phyloP scores from a whole-genome alignment of 176 grass and related monocot genomes.

The Areca catechu region DNA sequence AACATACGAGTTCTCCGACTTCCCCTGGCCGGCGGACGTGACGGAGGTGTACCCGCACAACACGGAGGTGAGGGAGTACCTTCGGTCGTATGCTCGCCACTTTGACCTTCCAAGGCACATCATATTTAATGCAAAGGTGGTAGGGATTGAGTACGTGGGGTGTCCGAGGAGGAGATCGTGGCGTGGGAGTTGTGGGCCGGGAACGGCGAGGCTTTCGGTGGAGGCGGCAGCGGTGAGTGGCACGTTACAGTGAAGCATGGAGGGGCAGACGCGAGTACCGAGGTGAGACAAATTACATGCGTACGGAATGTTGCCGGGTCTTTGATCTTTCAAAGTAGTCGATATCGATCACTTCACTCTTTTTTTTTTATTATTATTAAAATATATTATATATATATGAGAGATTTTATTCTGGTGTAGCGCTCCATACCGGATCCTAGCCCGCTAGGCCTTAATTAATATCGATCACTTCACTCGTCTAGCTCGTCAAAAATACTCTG shows the following conservation, averaged over 20 bases:
- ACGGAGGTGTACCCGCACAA: conserved; percentile 33
- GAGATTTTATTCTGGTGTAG: too few species aligned
- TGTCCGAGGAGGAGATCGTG: conserved; percentile 17
- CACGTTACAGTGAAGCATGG: conserved; percentile 34
- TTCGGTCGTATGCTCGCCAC: conserved; percentile 64
- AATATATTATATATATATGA: too few species aligned
- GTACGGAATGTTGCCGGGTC: too few species aligned
- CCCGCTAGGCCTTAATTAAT: too few species aligned
- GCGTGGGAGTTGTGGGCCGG: too few species aligned
- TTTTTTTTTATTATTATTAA: too few species aligned
- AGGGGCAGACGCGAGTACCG: neutral
- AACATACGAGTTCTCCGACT: conserved; percentile 52
- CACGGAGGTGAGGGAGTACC: conserved; percentile 44
- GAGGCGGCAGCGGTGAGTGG: conserved; percentile 29
- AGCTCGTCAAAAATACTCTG: too few species aligned
- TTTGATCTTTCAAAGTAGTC: too few species aligned
- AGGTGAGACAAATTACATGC: neutral
- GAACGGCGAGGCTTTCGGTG: conserved; percentile 64
- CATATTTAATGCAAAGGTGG: conserved; percentile 33
- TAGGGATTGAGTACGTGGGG: conserved; percentile 30
- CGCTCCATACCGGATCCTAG: too few species aligned
- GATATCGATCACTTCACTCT: too few species aligned
- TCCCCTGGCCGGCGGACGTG: conserved; percentile 55
- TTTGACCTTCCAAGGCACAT: conserved; percentile 34
- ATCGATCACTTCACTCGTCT: too few species aligned